Evolutionary conservation across 306 rosid species (phyloP), one percentile per base, ranked within the genome.

Genomic region (Casuarina equisetifolia): DNA sequence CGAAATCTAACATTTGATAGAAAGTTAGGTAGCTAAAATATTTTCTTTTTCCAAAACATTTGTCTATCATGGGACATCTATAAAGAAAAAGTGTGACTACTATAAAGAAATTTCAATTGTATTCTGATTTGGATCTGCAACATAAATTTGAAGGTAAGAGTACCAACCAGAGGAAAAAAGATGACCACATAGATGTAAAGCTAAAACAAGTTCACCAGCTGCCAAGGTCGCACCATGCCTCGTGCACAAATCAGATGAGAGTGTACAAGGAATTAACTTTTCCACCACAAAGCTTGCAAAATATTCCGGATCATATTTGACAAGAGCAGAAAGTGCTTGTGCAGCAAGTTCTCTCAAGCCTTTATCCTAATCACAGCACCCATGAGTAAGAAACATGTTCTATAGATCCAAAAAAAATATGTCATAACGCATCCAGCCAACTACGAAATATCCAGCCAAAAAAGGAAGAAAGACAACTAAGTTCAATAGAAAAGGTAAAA

Each of bases 171-270:
- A 69, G 63, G 96, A 73, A 67, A 95, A 89, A 82, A 84, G 70
- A 74, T 68, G 86, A 79, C 71, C 87, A 89, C 93, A 87, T 55
- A 73, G 89, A 79, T 91, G 90, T 57, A 92, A 85, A 51, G 92
- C 91, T 38, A 88, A 84, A 87, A 88, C 96, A 76, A 92, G 88
- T 86, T 92, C 96, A 64, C 97, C 97, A 19, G 83, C 75, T 67
- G 99, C 97, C 83, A 91, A 75, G 0, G 97, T 95, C 52, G 97
- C 90, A 72, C 99, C 99, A 86, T 92, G 97, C 74, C 97, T 97
- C 96, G 81, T 91, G 92, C 99, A 91, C 81, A 95, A 79, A 84
- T 95, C 99, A 77, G 99, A 81, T 73, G 97, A 92, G 78, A 92
- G 97, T 43, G 99, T 95, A 73, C 88, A 87, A 54, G 97, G 93